These are phyloP conservation scores for Ceratobasidium sp. DNA, from an alignment of 1,284 basidiomycete genomes.

Conservation along the genomic window DNA sequence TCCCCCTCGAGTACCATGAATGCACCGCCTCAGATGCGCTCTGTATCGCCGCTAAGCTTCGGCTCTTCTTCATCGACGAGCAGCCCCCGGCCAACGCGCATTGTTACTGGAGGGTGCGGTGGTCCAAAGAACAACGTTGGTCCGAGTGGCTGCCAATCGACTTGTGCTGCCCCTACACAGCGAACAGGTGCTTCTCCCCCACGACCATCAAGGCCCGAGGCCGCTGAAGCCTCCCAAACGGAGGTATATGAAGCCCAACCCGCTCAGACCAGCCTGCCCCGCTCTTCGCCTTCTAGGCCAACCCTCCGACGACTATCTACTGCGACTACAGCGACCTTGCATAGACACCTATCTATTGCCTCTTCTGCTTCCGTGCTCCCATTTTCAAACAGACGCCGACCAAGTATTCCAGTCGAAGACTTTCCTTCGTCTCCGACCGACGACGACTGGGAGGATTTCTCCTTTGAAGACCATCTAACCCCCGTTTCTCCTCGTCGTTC, in stretches of 20 bases:
- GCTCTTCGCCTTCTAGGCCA: not conserved
- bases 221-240: not conserved
- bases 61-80: not conserved
- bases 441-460: constrained; percentile 36
- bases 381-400: constrained; percentile 20
- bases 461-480: constrained; percentile 15
- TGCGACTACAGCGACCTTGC: not conserved
- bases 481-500: constrained; percentile 12
- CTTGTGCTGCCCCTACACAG: not conserved
- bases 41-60: not conserved
- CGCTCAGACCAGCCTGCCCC: not conserved
- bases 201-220: constrained; percentile 28
- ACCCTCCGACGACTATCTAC: constrained; percentile 13
- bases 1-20: constrained; percentile 2
- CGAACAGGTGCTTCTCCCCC: not conserved
- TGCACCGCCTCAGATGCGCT: not conserved
- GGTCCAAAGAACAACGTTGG: constrained; percentile 8
- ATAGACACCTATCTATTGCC: constrained; percentile 23
- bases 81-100: not conserved
- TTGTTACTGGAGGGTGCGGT: not conserved
- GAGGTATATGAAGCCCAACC: constrained; percentile 1
- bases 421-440: constrained; percentile 23
- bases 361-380: not conserved
- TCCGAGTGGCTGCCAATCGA: constrained; percentile 1
- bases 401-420: constrained; percentile 26